Base-by-base conservation (phyloP, 2,329 filamentous ascomycete species). In the Macrophomina tecta region DNA sequence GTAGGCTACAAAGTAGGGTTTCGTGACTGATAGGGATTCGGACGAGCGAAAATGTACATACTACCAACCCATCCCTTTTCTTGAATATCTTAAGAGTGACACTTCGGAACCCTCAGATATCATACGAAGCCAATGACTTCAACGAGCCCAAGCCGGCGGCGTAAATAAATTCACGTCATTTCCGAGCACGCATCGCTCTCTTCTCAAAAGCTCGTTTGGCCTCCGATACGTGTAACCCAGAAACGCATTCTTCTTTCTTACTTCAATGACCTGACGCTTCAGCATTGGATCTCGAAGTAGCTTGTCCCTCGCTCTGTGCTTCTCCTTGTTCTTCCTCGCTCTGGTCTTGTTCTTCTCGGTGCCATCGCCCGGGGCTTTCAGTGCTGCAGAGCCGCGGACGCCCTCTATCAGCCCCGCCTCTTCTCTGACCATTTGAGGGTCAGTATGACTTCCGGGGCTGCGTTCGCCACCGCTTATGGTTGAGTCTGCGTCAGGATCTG, bases 141-240 rank as follows among this genome's bases (percentile, higher is more conserved):
- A 58, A 23, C 23, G 32, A n/a, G 55, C 18, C 55, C 55, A 58
- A n/a, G 38, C 38, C 23, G 55, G 55, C 30, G 40, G 16, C 28
- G 40, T 30, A 14, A 46, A 61, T 46, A 30, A 42, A 6, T 28
- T 18, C 40, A 30, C 23, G 6, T 61, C 56, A 4, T 46, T 16
- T 9, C 40, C 40, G 6, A 12, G 16, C 40, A 9, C 30, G 16
- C 16, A 61, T 32, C 30, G 6, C 45, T 11, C 7, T 11, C 58
- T 56, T 11, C 38, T 34, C 28, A 46, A 18, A 9, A 62, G 28
- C 48, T 67, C 65, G 9, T 32, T 63, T 28, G 83, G 83, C 55
- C 89, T 82, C 12, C 89, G 86, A 83, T 95, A 98, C 1, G 91
- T 92, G 76, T 99, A 99, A 0, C 94, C 94, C 69, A 96, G 79